Conservation (phyloP, 2,329 filamentous ascomycete genomes). For the Penicillium sp. region DNA sequence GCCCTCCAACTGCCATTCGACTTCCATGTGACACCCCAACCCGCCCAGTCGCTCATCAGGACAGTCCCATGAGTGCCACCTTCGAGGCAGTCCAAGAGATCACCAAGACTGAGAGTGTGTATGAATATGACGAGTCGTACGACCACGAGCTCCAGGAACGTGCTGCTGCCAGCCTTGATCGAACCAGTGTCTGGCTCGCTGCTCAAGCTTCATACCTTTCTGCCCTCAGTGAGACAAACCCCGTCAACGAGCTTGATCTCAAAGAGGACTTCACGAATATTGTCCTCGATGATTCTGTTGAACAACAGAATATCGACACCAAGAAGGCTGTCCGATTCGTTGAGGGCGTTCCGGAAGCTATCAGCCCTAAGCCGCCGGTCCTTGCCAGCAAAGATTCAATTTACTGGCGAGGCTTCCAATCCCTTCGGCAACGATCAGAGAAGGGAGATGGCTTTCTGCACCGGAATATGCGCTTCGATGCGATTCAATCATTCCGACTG, state of each 20-base stretch:
- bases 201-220: slow-evolving; percentile 77
- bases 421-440: slow-evolving; percentile 64
- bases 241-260: slow-evolving; percentile 46
- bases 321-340: slow-evolving; percentile 34
- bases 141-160: slow-evolving; percentile 68
- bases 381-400: slow-evolving; percentile 66
- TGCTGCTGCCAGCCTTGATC: slow-evolving; percentile 72
- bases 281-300: slow-evolving; percentile 15
- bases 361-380: slow-evolving; percentile 36
- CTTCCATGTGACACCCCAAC: slow-evolving; percentile 41
- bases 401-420: slow-evolving; percentile 85
- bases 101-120: slow-evolving; percentile 55
- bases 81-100: slow-evolving; percentile 49
- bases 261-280: slow-evolving; percentile 15
- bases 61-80: slow-evolving; percentile 28
- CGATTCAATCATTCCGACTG: slow-evolving; percentile 77
- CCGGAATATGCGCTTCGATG: slow-evolving; percentile 80
- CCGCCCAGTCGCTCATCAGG: slow-evolving; percentile 19
- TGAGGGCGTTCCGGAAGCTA: slow-evolving; percentile 38
- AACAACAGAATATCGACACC: slow-evolving; percentile 21
- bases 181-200: slow-evolving; percentile 81
- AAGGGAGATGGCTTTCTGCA: slow-evolving; percentile 78
- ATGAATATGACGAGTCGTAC: slow-evolving; percentile 73
- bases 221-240: slow-evolving; percentile 59
- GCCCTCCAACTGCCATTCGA: slow-evolving; percentile 47